Percentiles rank a stretch among this genome's conserved stretches.
phyloP scores from a whole-genome alignment of 768 basidiomycete genomes.

The Neoboletus subvelutipes region DNA sequence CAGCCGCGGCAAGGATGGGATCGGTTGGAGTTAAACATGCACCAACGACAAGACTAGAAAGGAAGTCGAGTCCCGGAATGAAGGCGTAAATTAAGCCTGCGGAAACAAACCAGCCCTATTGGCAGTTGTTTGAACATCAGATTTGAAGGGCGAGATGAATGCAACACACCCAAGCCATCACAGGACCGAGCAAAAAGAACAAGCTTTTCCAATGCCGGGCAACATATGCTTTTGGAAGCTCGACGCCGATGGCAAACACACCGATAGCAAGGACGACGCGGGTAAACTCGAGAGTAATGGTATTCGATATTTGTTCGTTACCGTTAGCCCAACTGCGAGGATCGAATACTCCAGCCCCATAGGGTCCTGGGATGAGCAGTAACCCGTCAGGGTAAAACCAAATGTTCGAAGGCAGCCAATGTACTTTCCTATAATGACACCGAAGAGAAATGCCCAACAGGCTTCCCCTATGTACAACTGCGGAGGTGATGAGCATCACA shows the following conservation, averaged over 20 bases:
- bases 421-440: slow-evolving; percentile 77
- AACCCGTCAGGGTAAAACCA: slow-evolving; percentile 5
- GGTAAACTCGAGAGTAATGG: slow-evolving; percentile 85
- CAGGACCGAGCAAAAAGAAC: slow-evolving; percentile 76
- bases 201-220: slow-evolving; percentile 89
- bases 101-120: slow-evolving; percentile 91
- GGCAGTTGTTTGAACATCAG: slow-evolving; percentile 3
- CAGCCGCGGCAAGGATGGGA: slow-evolving; percentile 41
- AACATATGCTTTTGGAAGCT: slow-evolving; percentile 96
- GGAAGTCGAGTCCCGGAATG: slow-evolving; percentile 85
- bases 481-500: slow-evolving; percentile 6
- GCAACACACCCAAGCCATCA: slow-evolving; percentile 77
- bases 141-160: neutral
- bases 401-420: neutral
- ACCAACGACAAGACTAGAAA: slow-evolving; percentile 85
- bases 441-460: slow-evolving; percentile 91
- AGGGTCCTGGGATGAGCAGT: slow-evolving; percentile 56
- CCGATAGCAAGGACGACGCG: slow-evolving; percentile 93
- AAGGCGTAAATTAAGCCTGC: slow-evolving; percentile 89
- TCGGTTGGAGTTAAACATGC: slow-evolving; percentile 89
- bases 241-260: slow-evolving; percentile 97
- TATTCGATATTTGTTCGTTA: slow-evolving; percentile 52
- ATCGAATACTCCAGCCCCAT: slow-evolving; percentile 78
- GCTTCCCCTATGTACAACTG: slow-evolving; percentile 95
- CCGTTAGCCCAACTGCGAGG: slow-evolving; percentile 71